Evolutionary conservation across 371 early-diverging fungal species (phyloP), one percentile per base, ranked within the genome.

Genomic region (Mortierella sp.): DNA sequence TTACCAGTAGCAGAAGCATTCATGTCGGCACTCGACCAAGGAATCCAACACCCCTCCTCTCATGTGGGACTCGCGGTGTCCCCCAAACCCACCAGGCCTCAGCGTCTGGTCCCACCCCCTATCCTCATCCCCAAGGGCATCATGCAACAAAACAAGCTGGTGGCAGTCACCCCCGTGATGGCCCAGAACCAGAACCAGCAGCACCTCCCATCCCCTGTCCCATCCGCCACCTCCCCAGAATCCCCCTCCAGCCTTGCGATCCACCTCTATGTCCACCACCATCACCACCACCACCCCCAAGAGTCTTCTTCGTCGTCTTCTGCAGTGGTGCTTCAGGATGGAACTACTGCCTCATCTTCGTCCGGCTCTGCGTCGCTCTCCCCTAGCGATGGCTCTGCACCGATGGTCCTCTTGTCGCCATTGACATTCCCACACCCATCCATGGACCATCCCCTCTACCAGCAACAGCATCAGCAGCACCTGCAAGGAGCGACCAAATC

Each of bases 181-280:
- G 18, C 51, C 5, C 51, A 21, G 51, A 51, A 51, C 21, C 51
- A 16, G 71, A 41, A 51, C 18, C 75, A 71, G 49, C 76, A 70
- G 35, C 65, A 71, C 38, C 51, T 83, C 24, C 75, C 75, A 18
- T 83, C 79, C 0, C 83, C 79, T 16, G 35, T 76, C 12, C 43
- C 70, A n/a, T 72, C 83, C 14, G 48, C 75, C 18, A 41, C 77
- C 6, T 80, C 80, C 0, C 77, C 83, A 71, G 83, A 83, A 44
- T 83, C 83, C 3, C 83, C 83, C 14, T 83, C 83, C 44, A 74
- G 77, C 32, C 77, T 83, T 3, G 80, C 83, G 4, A 83, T 83
- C 32, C 83, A 83, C 16, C 76, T 83, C 11, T 83, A 80, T 49
- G 83, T 83, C 38, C 83, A 83, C 49, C 83, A 80, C 44, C 83